Evolutionary conservation across 176 grass and related monocot species (phyloP).

Genomic region (Neostapfia colusana): DNA sequence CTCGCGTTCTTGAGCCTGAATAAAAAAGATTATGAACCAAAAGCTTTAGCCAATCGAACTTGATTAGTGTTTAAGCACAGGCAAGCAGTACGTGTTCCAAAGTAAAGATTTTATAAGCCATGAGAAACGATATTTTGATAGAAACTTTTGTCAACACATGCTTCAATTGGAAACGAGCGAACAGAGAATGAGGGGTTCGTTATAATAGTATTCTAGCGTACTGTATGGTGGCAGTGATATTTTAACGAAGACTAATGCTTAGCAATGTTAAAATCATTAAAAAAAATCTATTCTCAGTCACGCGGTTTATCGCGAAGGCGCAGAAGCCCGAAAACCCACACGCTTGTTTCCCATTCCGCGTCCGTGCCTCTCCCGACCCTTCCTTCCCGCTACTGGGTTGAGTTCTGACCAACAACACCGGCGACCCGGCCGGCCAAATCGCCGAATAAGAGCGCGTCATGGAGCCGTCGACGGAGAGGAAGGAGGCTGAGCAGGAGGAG

Average conservation of each 20-base stretch:
- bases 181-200: too few species aligned
- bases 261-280: too few species aligned
- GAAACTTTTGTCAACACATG: too few species aligned
- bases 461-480: not conserved
- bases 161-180: too few species aligned
- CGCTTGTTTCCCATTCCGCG: not conserved
- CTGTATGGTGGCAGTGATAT: too few species aligned
- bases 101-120: not conserved
- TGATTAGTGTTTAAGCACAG: too few species aligned
- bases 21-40: too few species aligned
- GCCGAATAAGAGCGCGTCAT: not conserved
- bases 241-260: too few species aligned
- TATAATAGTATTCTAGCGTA: too few species aligned
- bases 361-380: not conserved
- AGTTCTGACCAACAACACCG: not conserved
- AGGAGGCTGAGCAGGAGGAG: not conserved
- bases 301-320: not conserved
- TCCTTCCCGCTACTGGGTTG: not conserved
- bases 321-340: slow-evolving; percentile 6
- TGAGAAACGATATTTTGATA: too few species aligned
- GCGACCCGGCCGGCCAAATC: not conserved
- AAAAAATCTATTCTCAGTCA: not conserved
- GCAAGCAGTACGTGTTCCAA: not conserved
- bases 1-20: too few species aligned
- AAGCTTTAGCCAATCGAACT: not conserved